Conservation (phyloP, 768 basidiomycete genomes). For the Boletus rubescentipes region DNA sequence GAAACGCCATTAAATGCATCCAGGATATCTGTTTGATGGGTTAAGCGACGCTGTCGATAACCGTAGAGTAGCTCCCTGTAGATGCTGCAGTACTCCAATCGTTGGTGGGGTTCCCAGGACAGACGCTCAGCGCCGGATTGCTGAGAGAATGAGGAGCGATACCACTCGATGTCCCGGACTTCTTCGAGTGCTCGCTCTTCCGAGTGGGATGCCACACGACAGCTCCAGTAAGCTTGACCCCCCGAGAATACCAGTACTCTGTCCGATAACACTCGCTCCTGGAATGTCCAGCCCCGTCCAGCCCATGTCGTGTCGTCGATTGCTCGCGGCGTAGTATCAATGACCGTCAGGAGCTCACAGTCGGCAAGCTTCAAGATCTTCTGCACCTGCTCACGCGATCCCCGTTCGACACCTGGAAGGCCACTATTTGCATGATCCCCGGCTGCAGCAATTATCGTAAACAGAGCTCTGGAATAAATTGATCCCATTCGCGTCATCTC, state of each 20-base stretch:
- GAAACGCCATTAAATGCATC: constrained; percentile 16
- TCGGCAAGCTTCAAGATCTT: constrained; percentile 7
- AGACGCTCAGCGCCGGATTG: neutral
- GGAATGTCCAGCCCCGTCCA: constrained; percentile 20
- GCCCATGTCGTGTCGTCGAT: constrained; percentile 11
- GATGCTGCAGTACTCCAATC: neutral
- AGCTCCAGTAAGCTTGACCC: constrained; percentile 19
- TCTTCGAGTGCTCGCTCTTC: constrained; percentile 16
- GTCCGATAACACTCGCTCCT: constrained; percentile 17
- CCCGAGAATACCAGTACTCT: constrained; percentile 21
- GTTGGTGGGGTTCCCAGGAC: neutral
- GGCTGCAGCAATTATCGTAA: constrained; percentile 22
- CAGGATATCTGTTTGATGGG: constrained; percentile 14
- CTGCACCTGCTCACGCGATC: constrained; percentile 7
- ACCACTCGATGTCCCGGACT: neutral
- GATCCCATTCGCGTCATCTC: constrained; percentile 23
- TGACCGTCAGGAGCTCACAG: constrained; percentile 12
- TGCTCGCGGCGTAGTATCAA: neutral
- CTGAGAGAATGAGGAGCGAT: neutral
- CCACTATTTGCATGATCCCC: constrained; percentile 13
- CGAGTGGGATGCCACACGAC: constrained; percentile 1
- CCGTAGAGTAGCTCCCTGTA: neutral
- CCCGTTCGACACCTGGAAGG: constrained; percentile 6
- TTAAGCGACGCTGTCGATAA: constrained; percentile 12
- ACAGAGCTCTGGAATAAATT: constrained; percentile 16